A percentile compares a stretch with the other conserved stretches of the same genome.
Evolutionary conservation across 176 grass and related monocot genomes (phyloP).

Genomic region (Oryza brachyantha): DNA sequence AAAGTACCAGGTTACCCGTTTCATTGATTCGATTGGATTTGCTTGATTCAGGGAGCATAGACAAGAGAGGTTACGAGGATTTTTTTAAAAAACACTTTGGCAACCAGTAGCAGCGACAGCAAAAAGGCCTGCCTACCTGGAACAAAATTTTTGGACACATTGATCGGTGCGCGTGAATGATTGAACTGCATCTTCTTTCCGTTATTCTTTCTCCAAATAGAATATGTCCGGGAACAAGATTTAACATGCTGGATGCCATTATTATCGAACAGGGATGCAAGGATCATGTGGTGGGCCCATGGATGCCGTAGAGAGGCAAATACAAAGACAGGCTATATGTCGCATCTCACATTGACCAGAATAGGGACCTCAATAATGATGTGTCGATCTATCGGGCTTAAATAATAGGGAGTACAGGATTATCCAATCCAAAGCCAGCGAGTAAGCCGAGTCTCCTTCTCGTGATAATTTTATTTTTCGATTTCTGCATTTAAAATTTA

Average conservation of each 20-base stretch:
- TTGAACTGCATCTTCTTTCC: not conserved
- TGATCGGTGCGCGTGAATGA: not conserved
- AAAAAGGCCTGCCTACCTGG: not conserved
- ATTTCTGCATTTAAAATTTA: no score
- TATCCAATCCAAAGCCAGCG: not conserved
- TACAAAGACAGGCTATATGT: not conserved
- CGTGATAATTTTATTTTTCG: no score
- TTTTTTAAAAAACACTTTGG: not conserved
- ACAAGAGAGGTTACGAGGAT: not conserved
- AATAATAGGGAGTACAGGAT: no score
- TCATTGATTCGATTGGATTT: not conserved
- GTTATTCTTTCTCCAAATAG: not conserved
- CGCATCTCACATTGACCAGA: slow-evolving; percentile 11
- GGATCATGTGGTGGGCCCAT: slow-evolving; percentile 30
- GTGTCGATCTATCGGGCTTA: not conserved
- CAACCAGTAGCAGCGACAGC: not conserved
- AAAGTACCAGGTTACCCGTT: not conserved
- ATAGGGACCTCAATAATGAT: not conserved
- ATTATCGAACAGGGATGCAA: slow-evolving; percentile 7
- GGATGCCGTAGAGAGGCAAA: not conserved
- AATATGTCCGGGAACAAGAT: not conserved
- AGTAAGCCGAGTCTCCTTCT: no score
- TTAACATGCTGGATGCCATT: slow-evolving; percentile 27
- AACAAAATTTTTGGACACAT: not conserved
- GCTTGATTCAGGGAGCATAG: not conserved